Evolutionary conservation across 805 yeast genomes (phyloP).

Genomic region (Wickerhamomyces ciferrii): DNA sequence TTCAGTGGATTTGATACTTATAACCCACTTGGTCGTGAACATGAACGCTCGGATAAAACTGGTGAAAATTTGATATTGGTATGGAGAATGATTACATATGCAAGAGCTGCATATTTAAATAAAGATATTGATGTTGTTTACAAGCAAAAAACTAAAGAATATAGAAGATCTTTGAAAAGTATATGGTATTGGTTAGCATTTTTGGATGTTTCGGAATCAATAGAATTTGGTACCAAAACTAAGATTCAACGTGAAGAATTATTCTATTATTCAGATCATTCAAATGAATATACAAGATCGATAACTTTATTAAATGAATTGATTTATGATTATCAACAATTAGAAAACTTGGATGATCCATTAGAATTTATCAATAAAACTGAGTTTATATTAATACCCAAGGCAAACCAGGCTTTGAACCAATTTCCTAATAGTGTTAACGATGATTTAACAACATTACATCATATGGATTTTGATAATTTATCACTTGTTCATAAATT

Average conservation of each 20-base stretch:
- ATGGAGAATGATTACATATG: neutral
- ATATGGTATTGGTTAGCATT: neutral
- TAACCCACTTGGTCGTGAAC: neutral
- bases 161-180: neutral
- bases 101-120: neutral
- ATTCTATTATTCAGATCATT: neutral
- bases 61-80: neutral
- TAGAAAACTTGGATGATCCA: neutral
- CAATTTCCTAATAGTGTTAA: neutral
- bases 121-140: constrained; percentile 1
- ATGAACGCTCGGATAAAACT: neutral
- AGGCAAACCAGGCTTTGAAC: neutral
- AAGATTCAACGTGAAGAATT: neutral
- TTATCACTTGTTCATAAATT: neutral
- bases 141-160: neutral
- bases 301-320: neutral
- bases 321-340: neutral
- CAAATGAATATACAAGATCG: neutral
- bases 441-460: neutral
- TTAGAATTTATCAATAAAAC: neutral
- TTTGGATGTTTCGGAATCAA: neutral
- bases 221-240: neutral
- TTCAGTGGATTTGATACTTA: neutral
- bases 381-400: neutral
- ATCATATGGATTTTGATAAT: neutral